phyloP scores from a whole-genome alignment of 2,329 filamentous ascomycete genomes.

The Cercospora sp. region DNA sequence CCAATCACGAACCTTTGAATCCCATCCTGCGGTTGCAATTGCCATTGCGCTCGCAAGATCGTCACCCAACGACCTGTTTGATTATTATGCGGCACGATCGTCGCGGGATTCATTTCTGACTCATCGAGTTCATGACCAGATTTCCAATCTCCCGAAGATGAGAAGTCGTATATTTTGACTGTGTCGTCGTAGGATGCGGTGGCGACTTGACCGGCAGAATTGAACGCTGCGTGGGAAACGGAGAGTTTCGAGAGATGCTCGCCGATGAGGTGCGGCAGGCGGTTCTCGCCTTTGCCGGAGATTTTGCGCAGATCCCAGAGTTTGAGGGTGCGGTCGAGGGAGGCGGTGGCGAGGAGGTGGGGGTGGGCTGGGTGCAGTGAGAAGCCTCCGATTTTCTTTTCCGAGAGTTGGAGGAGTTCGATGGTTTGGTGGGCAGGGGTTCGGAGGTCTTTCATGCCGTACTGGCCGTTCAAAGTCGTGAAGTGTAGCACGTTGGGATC shows the following conservation, averaged over 20 bases:
- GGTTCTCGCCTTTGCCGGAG: constrained; percentile 57
- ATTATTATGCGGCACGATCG: constrained; percentile 81
- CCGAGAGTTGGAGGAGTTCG: constrained; percentile 73
- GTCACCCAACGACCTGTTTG: constrained; percentile 95
- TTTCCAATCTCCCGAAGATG: constrained; percentile 47
- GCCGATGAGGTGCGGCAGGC: constrained; percentile 69
- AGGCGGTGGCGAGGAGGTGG: constrained; percentile 84
- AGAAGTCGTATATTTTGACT: constrained; percentile 86
- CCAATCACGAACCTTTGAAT: constrained; percentile 88
- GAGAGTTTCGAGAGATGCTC: constrained; percentile 81
- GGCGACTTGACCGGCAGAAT: constrained; percentile 77
- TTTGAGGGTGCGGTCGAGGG: constrained; percentile 82
- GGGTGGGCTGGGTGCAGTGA: constrained; percentile 76
- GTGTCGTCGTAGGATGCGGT: constrained; percentile 95
- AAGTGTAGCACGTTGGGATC: constrained; percentile 79
- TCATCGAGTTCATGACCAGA: constrained; percentile 54
- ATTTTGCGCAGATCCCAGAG: constrained; percentile 91
- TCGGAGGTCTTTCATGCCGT: constrained; percentile 80
- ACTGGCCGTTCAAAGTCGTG: constrained; percentile 77
- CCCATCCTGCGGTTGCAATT: constrained; percentile 72
- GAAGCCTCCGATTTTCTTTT: constrained; percentile 96
- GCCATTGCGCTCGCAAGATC: constrained; percentile 86
- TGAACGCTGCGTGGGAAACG: constrained; percentile 92
- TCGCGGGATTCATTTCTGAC: constrained; percentile 66
- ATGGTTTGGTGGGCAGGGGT: constrained; percentile 54